A percentile compares a stretch with the other conserved stretches of the same genome.
Conservation (phyloP, 345 rosid species). For the Orychophragmus violaceus region DNA sequence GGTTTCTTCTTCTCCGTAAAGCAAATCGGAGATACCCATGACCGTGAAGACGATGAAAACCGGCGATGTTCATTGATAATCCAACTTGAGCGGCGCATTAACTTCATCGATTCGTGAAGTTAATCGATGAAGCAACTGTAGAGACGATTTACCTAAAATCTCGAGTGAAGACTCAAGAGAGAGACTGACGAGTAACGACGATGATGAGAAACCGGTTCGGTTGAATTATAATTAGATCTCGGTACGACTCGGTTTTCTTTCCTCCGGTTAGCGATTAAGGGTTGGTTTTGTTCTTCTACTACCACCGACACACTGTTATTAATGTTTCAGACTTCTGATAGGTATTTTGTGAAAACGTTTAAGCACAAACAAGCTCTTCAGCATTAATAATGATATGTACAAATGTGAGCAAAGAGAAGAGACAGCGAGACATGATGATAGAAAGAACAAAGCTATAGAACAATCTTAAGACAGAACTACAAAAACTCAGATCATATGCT, state of each 20-base stretch:
- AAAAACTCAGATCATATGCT: not conserved
- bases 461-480: not conserved
- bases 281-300: no score
- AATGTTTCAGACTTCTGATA: no score
- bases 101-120: no score
- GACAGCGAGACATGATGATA: not conserved
- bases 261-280: no score
- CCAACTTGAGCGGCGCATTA: slow-evolving; percentile 22
- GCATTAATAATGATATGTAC: not conserved
- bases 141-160: no score
- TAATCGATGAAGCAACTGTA: not conserved
- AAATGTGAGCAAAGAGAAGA: not conserved
- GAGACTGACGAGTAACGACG: not conserved
- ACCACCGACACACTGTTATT: no score
- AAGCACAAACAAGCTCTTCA: no score
- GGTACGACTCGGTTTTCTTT: not conserved
- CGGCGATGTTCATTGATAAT: slow-evolving; percentile 8
- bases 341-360: no score
- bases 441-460: not conserved
- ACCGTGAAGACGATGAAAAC: slow-evolving; percentile 37
- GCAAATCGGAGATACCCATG: slow-evolving; percentile 64
- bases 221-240: not conserved
- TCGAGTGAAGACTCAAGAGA: no score
- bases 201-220: not conserved
- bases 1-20: slow-evolving; percentile 22